These are phyloP conservation scores for Ganoderma sinense DNA, from an alignment of 1,284 basidiomycete species.

Conservation along the genomic window DNA sequence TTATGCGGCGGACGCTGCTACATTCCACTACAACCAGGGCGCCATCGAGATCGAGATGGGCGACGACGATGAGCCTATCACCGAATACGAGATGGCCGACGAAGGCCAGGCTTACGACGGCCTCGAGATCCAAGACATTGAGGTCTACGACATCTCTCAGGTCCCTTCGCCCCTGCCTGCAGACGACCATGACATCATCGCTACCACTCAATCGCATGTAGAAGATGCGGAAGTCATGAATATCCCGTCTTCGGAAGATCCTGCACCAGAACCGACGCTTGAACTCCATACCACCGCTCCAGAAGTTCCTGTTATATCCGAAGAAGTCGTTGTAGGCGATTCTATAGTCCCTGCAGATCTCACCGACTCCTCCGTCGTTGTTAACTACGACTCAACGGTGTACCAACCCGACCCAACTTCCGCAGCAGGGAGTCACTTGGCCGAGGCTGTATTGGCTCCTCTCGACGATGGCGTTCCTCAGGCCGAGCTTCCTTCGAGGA, in stretches of 20 bases:
- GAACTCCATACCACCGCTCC: background rate
- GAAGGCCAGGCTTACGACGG: slow-evolving; percentile 47
- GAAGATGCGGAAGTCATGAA: slow-evolving; percentile 18
- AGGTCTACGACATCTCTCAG: slow-evolving; percentile 64
- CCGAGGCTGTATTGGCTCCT: background rate
- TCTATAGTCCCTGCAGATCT: too few relatives aligned
- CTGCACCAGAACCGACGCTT: background rate
- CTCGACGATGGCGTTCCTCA: background rate
- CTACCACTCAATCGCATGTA: background rate
- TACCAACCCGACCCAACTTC: background rate
- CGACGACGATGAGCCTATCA: slow-evolving; percentile 54
- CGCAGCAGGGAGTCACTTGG: background rate
- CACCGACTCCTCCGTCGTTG: background rate
- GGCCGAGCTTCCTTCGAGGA: background rate
- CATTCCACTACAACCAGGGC: slow-evolving; percentile 44
- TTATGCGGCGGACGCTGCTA: slow-evolving; percentile 23
- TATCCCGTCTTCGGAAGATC: slow-evolving; percentile 13
- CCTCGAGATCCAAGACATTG: slow-evolving; percentile 55
- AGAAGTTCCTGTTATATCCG: background rate
- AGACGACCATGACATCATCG: slow-evolving; percentile 3
- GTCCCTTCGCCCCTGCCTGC: slow-evolving; percentile 38
- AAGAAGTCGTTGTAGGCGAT: background rate
- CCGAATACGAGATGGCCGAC: slow-evolving; percentile 80
- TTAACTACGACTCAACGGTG: background rate
- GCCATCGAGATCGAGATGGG: slow-evolving; percentile 80